Base-by-base conservation (phyloP, 768 basidiomycete genomes). In the Pleurotus ostreatus region DNA sequence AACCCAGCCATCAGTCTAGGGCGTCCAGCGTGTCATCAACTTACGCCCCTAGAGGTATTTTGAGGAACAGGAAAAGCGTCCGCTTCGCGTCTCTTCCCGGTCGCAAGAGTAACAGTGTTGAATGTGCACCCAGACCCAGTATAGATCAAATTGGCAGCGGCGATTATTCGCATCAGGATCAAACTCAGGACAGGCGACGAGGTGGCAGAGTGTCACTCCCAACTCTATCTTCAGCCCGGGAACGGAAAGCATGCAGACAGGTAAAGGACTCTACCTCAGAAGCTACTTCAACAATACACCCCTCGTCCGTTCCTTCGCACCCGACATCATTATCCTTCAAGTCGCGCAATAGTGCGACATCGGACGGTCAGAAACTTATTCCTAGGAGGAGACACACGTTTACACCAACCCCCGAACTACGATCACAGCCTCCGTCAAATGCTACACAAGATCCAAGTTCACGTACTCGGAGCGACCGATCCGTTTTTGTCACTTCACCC, bases 61-160 rank as follows among this genome's bases (percentile, higher is more conserved):
- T 75, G 37, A 75, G 74, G 57, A 68, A 65, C 55, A 68, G 63
- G 63, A 78, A 74, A 57, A 77, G 68, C 41, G 78, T 79, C 55
- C 73, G 77, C 44, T 79, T 79, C 60, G 72, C 72, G 12, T 69
- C 69, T 44, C 60, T 71, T 41, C 71, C 72, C 11, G 62, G 60
- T 20, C 61, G 59, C 46, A 40, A 51, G 13, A 40, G 20, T 20
- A 52, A 34, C 9, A 20, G 48, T 53, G 25, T 34, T 46, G 38
- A 48, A 26, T 53, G 39, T 53, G 45, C 26, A 39, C 13, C 54
- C n/a, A 43, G 40, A 11, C 30, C 30, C 1, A 34, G 30, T 11
- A 34, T 34, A 34, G 30, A 34, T 11, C 56, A 9, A 43, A 34
- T 11, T 30, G 22, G 23, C 40, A 54, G 30, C 16, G 16, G 11